Base-by-base conservation (phyloP, 768 basidiomycete species). In the Pleurotus platypus region DNA sequence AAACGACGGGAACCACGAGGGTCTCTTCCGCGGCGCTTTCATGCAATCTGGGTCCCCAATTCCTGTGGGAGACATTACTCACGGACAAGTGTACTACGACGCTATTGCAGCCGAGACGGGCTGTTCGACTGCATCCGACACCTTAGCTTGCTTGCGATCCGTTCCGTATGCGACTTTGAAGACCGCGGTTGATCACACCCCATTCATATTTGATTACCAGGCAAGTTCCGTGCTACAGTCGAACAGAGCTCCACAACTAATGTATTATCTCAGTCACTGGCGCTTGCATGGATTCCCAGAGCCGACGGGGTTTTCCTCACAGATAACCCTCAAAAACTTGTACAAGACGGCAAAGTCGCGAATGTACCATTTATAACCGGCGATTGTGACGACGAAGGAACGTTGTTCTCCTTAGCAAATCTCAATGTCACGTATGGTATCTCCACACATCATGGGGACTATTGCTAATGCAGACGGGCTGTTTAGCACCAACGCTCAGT, bases 1-100 rank as follows among this genome's bases (percentile, higher is more conserved):
- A 2, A 76, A 81, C 60, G 69, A 67, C 9, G 81, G 80, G 3
- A 67, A 80, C 57, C 66, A 69, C 9, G 73, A 76, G 51, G 76
- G 74, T 0, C 66, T 82, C 4, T 83, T 80, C 70, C 75, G 77
- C 1, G 80, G 69, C 0, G 80, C 68, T 1, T 75, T 81, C 61
- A 81, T 83, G 81, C 65, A 81, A 59, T 79, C 76, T 5, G 80
- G 80, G 1, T 70, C 74, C 3, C 76, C 79, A 12, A 66, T 78
- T 37, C 78, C 79, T 2, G 70, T 77, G 13, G 75, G 77, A 3
- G 70, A 73, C 46, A 70, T 77, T 37, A 74, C 65, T 22, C 63
- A 75, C 35, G 78, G 78, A 1, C 79, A 82, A 60, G 60, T 64
- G 24, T 74, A 75, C 57, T 81, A 79, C 64, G 79, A 82, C 59